Conservation (phyloP, 2,329 filamentous ascomycete genomes). For the Claviceps africana region DNA sequence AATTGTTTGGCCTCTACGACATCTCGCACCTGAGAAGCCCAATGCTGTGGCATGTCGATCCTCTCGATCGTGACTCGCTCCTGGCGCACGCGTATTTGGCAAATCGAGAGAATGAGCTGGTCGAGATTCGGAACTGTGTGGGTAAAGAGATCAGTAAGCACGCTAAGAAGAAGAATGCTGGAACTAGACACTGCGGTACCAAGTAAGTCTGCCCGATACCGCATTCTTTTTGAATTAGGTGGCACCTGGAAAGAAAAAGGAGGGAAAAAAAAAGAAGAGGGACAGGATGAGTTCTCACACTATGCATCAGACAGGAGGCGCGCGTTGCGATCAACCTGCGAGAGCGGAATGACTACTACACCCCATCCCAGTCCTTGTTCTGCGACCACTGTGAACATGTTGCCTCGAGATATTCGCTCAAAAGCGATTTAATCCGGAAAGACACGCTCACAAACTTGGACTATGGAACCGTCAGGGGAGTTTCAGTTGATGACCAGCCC, state of each 20-base stretch:
- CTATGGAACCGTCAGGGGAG: slow-evolving; percentile 34
- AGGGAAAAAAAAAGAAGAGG: background rate
- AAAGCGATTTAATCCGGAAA: slow-evolving; percentile 40
- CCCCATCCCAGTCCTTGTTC: slow-evolving; percentile 48
- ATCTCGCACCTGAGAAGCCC: slow-evolving; percentile 63
- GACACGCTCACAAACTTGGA: slow-evolving; percentile 47
- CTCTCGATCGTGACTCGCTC: slow-evolving; percentile 58
- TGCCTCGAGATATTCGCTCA: slow-evolving; percentile 36
- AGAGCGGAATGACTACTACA: slow-evolving; percentile 57
- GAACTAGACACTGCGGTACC: slow-evolving; percentile 21
- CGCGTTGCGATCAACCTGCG: slow-evolving; percentile 47
- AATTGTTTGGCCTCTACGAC: slow-evolving; percentile 51
- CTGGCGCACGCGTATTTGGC: slow-evolving; percentile 52
- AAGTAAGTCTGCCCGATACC: slow-evolving; percentile 21
- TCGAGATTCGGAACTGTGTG: slow-evolving; percentile 60
- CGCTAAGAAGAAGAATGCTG: slow-evolving; percentile 48
- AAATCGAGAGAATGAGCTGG: slow-evolving; percentile 46
- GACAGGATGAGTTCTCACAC: background rate
- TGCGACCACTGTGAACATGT: slow-evolving; percentile 46
- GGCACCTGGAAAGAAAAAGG: background rate
- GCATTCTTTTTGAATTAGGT: background rate
- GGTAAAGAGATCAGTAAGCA: slow-evolving; percentile 74
- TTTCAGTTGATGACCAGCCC: slow-evolving; percentile 32
- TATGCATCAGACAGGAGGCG: slow-evolving; percentile 23
- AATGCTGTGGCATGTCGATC: slow-evolving; percentile 75